Evolutionary conservation across 2,329 filamentous ascomycete species (phyloP).

Genomic region (Cladosporium oxysporum): DNA sequence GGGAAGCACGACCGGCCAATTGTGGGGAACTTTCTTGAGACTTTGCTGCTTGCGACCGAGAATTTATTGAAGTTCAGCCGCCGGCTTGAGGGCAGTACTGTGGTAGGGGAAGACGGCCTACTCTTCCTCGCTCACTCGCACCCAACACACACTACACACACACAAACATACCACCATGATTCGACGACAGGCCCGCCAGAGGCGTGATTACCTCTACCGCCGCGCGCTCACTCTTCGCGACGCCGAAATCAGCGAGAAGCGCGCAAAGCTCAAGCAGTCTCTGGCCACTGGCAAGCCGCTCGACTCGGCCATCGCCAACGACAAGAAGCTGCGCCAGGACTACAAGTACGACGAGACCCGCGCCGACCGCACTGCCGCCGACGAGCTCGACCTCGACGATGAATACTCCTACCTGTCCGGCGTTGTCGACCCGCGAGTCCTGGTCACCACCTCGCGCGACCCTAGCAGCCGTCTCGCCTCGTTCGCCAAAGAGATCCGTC

Average conservation of each 20-base stretch:
- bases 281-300: slow-evolving; percentile 87
- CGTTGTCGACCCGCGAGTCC: slow-evolving; percentile 81
- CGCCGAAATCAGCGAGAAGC: slow-evolving; percentile 89
- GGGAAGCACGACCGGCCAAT: slow-evolving; percentile 2
- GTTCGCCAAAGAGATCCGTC: slow-evolving; percentile 88
- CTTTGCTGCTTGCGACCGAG: background rate
- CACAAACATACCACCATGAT: slow-evolving; percentile 40
- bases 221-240: slow-evolving; percentile 84
- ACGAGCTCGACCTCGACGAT: slow-evolving; percentile 76
- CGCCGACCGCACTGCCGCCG: slow-evolving; percentile 65
- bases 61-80: slow-evolving; percentile 5
- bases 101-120: background rate
- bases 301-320: slow-evolving; percentile 79
- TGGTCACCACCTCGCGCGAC: slow-evolving; percentile 88
- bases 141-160: background rate
- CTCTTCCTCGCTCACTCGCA: background rate
- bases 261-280: slow-evolving; percentile 81
- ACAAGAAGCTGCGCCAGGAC: slow-evolving; percentile 79
- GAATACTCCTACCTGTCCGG: slow-evolving; percentile 92
- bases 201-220: slow-evolving; percentile 87
- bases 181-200: slow-evolving; percentile 74
- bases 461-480: slow-evolving; percentile 81
- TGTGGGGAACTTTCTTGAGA: slow-evolving; percentile 5
- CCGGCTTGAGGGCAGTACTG: background rate
- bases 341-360: slow-evolving; percentile 91